Conservation (phyloP, 1,284 basidiomycete species). For the Moesziomyces antarcticus region DNA sequence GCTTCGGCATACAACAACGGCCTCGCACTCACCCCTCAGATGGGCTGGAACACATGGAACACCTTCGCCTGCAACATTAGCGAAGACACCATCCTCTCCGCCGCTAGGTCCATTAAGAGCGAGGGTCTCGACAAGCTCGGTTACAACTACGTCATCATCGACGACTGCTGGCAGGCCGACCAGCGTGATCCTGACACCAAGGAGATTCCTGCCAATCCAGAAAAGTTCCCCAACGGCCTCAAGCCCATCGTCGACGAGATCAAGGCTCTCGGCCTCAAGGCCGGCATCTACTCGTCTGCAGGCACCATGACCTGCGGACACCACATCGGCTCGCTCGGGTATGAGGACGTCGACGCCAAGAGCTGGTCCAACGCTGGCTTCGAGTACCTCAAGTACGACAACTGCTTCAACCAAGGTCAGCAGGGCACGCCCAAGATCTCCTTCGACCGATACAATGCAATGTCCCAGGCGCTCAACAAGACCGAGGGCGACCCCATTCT, state of each 20-base stretch:
- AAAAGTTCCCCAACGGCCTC: constrained; percentile 71
- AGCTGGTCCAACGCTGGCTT: constrained; percentile 17
- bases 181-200: constrained; percentile 69
- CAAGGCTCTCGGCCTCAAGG: constrained; percentile 71
- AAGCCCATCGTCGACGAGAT: constrained; percentile 70
- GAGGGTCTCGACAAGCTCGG: constrained; percentile 52
- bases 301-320: constrained; percentile 68
- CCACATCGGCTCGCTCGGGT: constrained; percentile 71
- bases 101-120: constrained; percentile 64
- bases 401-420: constrained; percentile 68
- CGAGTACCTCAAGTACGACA: constrained; percentile 67
- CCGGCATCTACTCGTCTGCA: constrained; percentile 72
- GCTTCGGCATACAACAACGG: constrained; percentile 22
- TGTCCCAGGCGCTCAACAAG: constrained; percentile 72
- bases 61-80: constrained; percentile 62
- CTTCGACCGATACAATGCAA: constrained; percentile 69
- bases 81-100: constrained; percentile 61
- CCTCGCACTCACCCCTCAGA: constrained; percentile 26
- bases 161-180: constrained; percentile 68
- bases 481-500: constrained; percentile 67
- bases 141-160: constrained; percentile 58
- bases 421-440: constrained; percentile 28
- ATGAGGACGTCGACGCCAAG: constrained; percentile 72
- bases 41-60: constrained; percentile 64
- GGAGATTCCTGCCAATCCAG: constrained; percentile 68